Evolutionary conservation across 1,139 yeast species (phyloP).

Genomic region (Scheffersomyces quercinus): DNA sequence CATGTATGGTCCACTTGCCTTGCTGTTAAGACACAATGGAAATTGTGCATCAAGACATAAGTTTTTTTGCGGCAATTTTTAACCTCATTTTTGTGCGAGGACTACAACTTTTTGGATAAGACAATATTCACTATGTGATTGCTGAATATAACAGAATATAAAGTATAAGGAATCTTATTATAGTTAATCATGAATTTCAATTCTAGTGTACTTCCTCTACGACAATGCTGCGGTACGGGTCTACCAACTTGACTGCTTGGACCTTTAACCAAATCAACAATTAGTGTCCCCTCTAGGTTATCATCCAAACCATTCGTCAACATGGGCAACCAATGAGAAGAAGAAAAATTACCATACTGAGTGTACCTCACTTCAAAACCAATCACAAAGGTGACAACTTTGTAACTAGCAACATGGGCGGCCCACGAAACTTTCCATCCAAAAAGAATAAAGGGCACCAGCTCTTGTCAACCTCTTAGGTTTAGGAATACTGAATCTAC

Average conservation of each 20-base stretch:
- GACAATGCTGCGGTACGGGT: too few species aligned
- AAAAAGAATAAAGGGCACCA: not conserved
- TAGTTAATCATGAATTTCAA: too few species aligned
- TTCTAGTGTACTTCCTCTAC: too few species aligned
- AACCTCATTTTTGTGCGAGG: too few species aligned
- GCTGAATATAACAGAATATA: too few species aligned
- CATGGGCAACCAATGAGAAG: not conserved
- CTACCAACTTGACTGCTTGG: not conserved
- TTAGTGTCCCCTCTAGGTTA: not conserved
- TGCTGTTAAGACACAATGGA: too few species aligned
- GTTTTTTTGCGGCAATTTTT: too few species aligned
- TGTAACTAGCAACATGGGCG: not conserved
- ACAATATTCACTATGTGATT: too few species aligned
- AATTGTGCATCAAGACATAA: too few species aligned
- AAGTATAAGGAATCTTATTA: too few species aligned
- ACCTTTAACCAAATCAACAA: not conserved
- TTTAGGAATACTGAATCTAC: not conserved
- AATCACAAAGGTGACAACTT: not conserved
- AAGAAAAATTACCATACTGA: not conserved
- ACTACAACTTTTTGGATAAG: too few species aligned
- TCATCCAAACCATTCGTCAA: not conserved
- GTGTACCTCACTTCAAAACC: not conserved
- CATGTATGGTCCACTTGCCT: too few species aligned
- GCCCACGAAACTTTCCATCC: not conserved
- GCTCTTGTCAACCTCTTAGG: not conserved